Base-by-base conservation (phyloP, 352 stramenopile species). In the Phytophthora multivora region DNA sequence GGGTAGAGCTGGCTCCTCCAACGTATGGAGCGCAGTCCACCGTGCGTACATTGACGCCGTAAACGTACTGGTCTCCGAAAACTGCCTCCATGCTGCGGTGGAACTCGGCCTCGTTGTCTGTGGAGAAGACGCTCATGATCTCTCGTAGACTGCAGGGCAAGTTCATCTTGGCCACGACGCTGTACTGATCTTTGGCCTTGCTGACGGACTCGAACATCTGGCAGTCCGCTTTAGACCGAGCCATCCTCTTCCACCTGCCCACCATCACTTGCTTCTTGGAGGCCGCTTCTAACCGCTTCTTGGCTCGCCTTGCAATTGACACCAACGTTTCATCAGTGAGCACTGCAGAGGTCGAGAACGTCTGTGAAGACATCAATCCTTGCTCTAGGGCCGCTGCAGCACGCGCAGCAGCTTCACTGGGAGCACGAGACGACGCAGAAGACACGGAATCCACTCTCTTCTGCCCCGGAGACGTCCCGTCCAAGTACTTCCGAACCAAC, bases 11-110 rank as follows among this genome's bases (percentile, higher is more conserved):
- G 5, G 23, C 28, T 21, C 40, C 55, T 23, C 18, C 55, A 58
- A 26, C 19, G 23, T 43, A 51, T 12, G 59, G 36, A 5, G 40
- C 41, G 48, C 72, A 84, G 19, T 86, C 77, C 18, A 82, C 58
- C 0, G 52, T 65, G 10, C 70, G 72, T 15, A 81, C 51, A 54
- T 82, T 79, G 11, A 83, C 49, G 0, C 81, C 81, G 26, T 80
- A 84, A 40, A 89, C 72, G 42, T 90, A 90, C 50, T 78, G 66
- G 25, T 81, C 73, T 10, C 79, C 81, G 54, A 89, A 90, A 51
- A 90, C 46, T 28, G 77, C 79, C 28, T 72, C 70, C 81, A 90
- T 90, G 52, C 72, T 79, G 46, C 73, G 75, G 51, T 90, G 81
- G 35, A 89, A 89, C 51, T 87, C 75, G 13, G 58, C 28, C 5